Evolutionary conservation across 2,329 filamentous ascomycete genomes (phyloP).

Genomic region (Nakataea oryzae): DNA sequence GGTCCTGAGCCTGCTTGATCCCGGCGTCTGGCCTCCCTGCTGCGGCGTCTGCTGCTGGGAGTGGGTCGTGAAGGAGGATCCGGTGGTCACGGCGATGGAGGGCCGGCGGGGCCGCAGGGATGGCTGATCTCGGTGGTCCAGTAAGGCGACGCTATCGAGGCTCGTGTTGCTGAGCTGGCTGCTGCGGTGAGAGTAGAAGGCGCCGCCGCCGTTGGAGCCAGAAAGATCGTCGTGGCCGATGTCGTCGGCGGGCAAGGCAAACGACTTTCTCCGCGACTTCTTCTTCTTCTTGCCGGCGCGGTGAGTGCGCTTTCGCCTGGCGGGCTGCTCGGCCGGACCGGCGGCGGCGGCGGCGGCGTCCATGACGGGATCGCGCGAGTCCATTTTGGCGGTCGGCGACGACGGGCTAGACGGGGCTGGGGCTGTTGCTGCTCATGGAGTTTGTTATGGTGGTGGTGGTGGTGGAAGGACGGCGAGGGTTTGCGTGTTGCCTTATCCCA

Average conservation of each 20-base stretch:
- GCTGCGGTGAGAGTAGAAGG: constrained; percentile 38
- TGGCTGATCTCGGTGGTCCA: constrained; percentile 68
- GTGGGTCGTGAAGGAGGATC: constrained; percentile 22
- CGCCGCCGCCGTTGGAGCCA: constrained; percentile 18
- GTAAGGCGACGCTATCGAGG: constrained; percentile 75
- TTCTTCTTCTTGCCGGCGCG: constrained; percentile 66
- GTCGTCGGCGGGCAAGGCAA: constrained; percentile 55
- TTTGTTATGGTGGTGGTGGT: too few relatives aligned
- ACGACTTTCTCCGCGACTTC: constrained; percentile 67
- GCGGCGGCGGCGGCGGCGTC: not conserved
- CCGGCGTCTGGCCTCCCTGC: constrained; percentile 13
- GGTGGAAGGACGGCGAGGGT: not conserved
- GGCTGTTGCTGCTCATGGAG: too few relatives aligned
- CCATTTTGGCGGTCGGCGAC: not conserved
- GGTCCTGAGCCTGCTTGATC: constrained; percentile 13
- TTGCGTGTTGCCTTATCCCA: not conserved
- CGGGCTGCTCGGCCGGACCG: constrained; percentile 9
- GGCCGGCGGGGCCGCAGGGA: constrained; percentile 54
- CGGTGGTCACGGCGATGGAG: constrained; percentile 29
- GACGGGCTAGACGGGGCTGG: too few relatives aligned
- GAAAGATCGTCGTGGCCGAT: constrained; percentile 18
- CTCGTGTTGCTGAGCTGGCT: constrained; percentile 71
- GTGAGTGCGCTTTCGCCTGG: constrained; percentile 59
- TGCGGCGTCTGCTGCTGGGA: constrained; percentile 18
- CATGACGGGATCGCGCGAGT: not conserved